Conservation (phyloP, 2,329 filamentous ascomycete species). For the Pyrenochaeta sp. region DNA sequence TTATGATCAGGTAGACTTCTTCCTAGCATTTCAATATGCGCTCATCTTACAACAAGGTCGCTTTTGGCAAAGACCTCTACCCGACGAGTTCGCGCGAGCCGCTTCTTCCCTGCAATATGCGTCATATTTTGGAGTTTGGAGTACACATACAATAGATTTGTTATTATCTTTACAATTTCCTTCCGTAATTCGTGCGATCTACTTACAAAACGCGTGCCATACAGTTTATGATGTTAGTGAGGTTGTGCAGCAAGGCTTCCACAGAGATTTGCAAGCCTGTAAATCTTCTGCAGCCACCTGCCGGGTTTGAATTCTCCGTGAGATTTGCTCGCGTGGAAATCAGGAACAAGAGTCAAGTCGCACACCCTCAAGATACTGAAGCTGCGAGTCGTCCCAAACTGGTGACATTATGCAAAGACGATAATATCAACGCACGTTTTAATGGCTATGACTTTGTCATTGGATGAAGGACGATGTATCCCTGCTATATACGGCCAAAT, state of each 20-base stretch:
- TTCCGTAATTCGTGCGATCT: no score
- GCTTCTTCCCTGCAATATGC: no score
- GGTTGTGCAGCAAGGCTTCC: no score
- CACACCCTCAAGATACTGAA: background rate
- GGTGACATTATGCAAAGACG: background rate
- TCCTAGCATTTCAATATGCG: slow-evolving; percentile 7
- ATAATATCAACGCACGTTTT: background rate
- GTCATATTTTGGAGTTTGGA: no score
- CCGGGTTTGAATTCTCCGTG: background rate
- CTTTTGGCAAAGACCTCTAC: background rate
- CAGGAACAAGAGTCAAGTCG: background rate
- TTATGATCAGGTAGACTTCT: background rate
- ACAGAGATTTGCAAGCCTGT: background rate
- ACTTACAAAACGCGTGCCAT: no score
- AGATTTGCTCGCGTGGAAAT: background rate
- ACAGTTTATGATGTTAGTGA: no score
- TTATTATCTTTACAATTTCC: background rate
- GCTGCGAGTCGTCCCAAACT: background rate
- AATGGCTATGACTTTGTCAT: background rate
- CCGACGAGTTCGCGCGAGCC: no score
- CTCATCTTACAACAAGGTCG: background rate
- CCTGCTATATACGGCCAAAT: background rate
- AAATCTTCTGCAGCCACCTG: background rate
- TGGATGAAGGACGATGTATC: background rate
- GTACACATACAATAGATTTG: background rate